Conservation (phyloP, 306 rosid genomes). For the Vigna angularis region DNA sequence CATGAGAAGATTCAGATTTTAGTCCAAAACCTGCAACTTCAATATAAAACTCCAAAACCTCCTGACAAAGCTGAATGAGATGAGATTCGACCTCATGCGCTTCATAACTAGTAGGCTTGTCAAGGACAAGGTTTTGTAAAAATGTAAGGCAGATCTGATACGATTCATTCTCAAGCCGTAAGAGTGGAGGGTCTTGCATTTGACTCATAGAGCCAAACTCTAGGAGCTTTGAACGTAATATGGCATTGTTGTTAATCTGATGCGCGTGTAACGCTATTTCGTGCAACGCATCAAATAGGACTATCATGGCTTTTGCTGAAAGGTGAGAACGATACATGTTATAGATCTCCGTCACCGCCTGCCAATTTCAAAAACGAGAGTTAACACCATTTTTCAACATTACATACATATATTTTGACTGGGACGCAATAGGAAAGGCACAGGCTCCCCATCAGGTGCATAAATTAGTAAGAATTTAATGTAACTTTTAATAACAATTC, state of each 20-base stretch:
- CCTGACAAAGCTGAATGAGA: constrained; percentile 75
- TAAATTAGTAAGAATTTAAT: constrained; percentile 20
- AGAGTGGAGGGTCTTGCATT: constrained; percentile 98
- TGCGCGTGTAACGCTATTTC: constrained; percentile 83
- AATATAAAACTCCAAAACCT: constrained; percentile 76
- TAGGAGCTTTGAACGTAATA: constrained; percentile 82
- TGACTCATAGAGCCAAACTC: constrained; percentile 90
- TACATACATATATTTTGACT: constrained; percentile 9
- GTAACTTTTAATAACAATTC: not conserved
- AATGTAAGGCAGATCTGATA: constrained; percentile 92
- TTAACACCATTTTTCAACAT: constrained; percentile 32
- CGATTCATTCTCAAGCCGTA: constrained; percentile 94
- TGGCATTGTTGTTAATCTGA: constrained; percentile 61
- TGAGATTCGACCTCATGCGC: constrained; percentile 76
- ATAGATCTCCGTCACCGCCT: constrained; percentile 97
- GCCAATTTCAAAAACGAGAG: constrained; percentile 53
- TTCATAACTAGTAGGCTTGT: constrained; percentile 67
- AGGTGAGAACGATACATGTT: constrained; percentile 75
- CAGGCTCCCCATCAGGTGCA: not conserved
- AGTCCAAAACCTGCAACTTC: constrained; percentile 64
- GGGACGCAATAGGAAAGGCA: constrained; percentile 31
- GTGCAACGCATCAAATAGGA: constrained; percentile 80
- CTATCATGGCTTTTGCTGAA: constrained; percentile 64
- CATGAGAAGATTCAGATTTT: constrained; percentile 61
- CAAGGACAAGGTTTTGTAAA: constrained; percentile 81